These are phyloP conservation scores for Anthracocystis setariae DNA, from an alignment of 1,284 basidiomycete genomes.

Conservation along the genomic window DNA sequence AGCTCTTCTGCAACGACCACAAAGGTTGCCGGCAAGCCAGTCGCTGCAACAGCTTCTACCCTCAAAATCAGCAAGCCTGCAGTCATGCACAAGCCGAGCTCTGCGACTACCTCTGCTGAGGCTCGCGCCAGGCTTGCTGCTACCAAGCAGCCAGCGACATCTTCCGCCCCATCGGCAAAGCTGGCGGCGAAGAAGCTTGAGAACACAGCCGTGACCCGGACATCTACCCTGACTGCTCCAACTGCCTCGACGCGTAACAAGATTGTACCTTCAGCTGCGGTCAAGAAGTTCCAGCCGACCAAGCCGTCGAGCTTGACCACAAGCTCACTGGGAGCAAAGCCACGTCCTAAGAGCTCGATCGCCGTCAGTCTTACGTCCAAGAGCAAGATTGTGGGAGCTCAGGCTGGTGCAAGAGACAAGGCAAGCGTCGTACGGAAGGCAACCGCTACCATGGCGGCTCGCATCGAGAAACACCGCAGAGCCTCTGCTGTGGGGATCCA, in stretches of 20 bases:
- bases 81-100: background rate
- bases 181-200: conserved; percentile 4
- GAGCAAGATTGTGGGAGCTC: conserved; percentile 21
- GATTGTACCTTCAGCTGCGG: conserved; percentile 19
- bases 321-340: background rate
- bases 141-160: background rate
- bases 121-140: conserved; percentile 8
- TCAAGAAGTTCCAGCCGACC: conserved; percentile 31
- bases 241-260: conserved; percentile 44
- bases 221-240: conserved; percentile 26
- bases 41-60: background rate
- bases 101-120: conserved; percentile 1
- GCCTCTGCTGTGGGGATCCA: conserved; percentile 5
- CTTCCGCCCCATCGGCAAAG: background rate
- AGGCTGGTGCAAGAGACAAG: conserved; percentile 8
- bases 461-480: conserved; percentile 15
- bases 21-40: conserved; percentile 6
- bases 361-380: conserved; percentile 23
- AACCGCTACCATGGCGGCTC: conserved; percentile 3
- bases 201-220: background rate
- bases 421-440: conserved; percentile 21
- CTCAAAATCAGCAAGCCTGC: conserved; percentile 3
- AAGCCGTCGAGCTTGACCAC: conserved; percentile 13
- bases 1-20: background rate
- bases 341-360: conserved; percentile 27